Evolutionary conservation across 2,329 filamentous ascomycete species (phyloP).

Genomic region (Epichloe coenophiala): DNA sequence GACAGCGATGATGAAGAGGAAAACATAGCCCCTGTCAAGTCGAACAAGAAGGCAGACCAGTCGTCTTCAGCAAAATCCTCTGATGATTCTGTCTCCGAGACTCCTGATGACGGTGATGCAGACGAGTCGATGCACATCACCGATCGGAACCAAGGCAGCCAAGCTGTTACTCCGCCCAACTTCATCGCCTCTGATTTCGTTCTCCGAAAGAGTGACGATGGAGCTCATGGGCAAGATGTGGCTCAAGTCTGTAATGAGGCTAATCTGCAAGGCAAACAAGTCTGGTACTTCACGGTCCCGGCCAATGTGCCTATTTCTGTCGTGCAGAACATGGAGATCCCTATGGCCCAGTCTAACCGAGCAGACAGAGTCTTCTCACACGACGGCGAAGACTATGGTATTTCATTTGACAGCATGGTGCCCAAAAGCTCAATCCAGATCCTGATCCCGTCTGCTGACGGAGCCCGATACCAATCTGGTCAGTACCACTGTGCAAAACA

Average conservation of each 20-base stretch:
- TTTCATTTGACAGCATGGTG: conserved; percentile 38
- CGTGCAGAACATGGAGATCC: conserved; percentile 50
- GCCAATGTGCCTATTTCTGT: conserved; percentile 54
- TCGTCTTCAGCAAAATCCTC: conserved; percentile 1
- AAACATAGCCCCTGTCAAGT: neutral
- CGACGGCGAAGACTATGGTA: conserved; percentile 48
- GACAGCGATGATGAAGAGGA: conserved; percentile 13
- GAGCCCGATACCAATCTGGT: conserved; percentile 41
- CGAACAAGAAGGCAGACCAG: neutral
- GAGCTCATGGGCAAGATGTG: conserved; percentile 30
- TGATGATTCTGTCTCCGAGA: conserved; percentile 5
- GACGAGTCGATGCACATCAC: conserved; percentile 28
- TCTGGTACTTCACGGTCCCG: conserved; percentile 71
- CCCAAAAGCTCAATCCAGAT: conserved; percentile 41
- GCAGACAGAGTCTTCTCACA: conserved; percentile 46
- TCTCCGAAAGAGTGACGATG: conserved; percentile 32
- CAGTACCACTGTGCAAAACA: conserved; percentile 14
- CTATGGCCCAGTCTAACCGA: conserved; percentile 37
- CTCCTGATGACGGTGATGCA: conserved; percentile 16
- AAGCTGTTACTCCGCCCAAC: conserved; percentile 27
- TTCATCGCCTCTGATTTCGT: conserved; percentile 39
- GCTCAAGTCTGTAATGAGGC: conserved; percentile 42
- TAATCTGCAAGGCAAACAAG: conserved; percentile 54
- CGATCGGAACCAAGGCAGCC: conserved; percentile 16
- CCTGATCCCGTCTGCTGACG: conserved; percentile 43